Conservation (phyloP, 1,139 yeast genomes). For the Blastobotrys buckinghamii region DNA sequence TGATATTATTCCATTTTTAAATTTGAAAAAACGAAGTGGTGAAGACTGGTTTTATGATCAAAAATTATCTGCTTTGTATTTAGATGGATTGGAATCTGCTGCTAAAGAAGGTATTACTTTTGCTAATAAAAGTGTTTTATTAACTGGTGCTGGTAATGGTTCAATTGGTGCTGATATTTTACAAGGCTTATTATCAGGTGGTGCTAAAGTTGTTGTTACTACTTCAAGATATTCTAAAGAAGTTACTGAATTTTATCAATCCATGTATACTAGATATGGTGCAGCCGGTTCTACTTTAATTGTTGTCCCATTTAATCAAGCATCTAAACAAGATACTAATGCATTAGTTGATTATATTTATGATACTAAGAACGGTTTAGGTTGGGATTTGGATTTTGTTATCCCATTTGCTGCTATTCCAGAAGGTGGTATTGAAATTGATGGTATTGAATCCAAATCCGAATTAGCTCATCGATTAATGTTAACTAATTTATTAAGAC, state of each 20-base stretch:
- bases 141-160: conserved; percentile 99
- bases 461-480: conserved; percentile 97
- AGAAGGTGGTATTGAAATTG: conserved; percentile 94
- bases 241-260: conserved; percentile 93
- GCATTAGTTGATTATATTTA: conserved; percentile 81
- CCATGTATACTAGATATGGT: conserved; percentile 87
- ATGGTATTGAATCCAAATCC: conserved; percentile 86
- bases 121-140: conserved; percentile 80
- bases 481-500: conserved; percentile 91
- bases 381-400: conserved; percentile 95
- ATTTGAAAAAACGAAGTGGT: conserved; percentile 70
- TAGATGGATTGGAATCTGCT: conserved; percentile 87
- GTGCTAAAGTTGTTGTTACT: conserved; percentile 95
- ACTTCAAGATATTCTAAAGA: conserved; percentile 92
- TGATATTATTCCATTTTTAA: conserved; percentile 92
- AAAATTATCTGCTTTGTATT: conserved; percentile 65
- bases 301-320: conserved; percentile 98
- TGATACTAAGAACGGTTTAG: conserved; percentile 80
- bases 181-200: conserved; percentile 94
- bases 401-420: conserved; percentile 99
- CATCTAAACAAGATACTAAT: conserved; percentile 89
- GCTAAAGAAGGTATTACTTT: conserved; percentile 88
- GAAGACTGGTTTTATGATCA: conserved; percentile 86
- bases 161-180: conserved; percentile 97
- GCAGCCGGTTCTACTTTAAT: conserved; percentile 85